Conservation (phyloP, 148 eudicot genomes). For the Agrostemma githago region DNA sequence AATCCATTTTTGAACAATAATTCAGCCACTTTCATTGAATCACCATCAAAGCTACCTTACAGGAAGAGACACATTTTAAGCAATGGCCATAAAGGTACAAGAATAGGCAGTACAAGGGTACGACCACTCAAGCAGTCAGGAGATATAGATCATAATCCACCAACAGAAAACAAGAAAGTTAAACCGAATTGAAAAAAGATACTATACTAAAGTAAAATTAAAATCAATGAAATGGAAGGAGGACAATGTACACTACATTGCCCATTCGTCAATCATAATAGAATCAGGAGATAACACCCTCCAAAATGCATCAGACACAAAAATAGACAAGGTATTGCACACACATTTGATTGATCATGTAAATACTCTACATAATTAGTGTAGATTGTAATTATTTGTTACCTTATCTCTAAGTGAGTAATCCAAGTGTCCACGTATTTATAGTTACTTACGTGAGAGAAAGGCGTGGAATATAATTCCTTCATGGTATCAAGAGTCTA, state of each 20-base stretch:
- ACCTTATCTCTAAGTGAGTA: too few species aligned
- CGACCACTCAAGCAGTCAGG: neutral
- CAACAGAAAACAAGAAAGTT: neutral
- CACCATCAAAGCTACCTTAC: constrained; percentile 99
- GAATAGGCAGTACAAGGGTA: neutral
- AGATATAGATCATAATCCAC: too few species aligned
- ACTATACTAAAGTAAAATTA: too few species aligned
- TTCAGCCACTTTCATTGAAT: constrained; percentile 84
- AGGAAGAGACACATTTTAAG: constrained; percentile 24
- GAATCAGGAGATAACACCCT: neutral
- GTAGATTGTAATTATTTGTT: too few species aligned
- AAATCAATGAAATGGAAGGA: neutral
- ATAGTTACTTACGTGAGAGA: too few species aligned
- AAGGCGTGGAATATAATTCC: too few species aligned
- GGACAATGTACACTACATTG: neutral
- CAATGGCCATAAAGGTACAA: neutral
- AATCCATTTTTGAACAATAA: constrained; percentile 76
- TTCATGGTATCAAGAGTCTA: too few species aligned
- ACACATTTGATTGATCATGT: too few species aligned
- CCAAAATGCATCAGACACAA: neutral
- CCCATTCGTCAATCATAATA: neutral
- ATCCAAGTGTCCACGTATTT: too few species aligned
- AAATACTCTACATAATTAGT: too few species aligned
- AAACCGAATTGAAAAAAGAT: neutral
- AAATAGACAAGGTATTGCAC: too few species aligned